Evolutionary conservation across 306 rosid species (phyloP), one percentile per base, ranked within the genome.

Genomic region (Fagus crenata): DNA sequence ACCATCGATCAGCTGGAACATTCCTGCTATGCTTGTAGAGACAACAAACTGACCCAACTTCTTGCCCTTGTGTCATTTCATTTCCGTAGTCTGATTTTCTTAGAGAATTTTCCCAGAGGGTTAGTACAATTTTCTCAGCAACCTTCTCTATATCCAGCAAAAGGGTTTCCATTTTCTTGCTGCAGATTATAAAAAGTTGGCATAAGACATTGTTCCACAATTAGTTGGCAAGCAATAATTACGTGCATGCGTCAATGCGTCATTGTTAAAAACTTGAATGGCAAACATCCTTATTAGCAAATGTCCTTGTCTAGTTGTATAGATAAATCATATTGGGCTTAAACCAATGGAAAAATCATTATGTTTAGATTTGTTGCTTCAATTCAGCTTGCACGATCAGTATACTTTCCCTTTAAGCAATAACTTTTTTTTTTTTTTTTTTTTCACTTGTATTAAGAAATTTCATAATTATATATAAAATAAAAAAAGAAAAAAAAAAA

Each of bases 81-180:
- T 72, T 67, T 63, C 63, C 84, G 42, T 65, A 4, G 13, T 40
- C 41, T 5, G 64, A 37, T 77, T 86, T 74, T 80, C 67, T 76
- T 3, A 35, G 53, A 69, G 71, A 72, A 3, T 71, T 85, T 55
- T 83, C 82, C 84, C 54, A 11, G 14, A 89, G 67, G 39, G 78
- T 71, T 8, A 3, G 8, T 0, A 88, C 40, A 4, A 89, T 80
- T 87, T 85, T 86, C 84, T 72, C 86, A 0, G 82, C 92, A 69
- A 94, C 73, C 80, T 43, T 87, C 83, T 90, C 92, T 53, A 89
- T 88, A 17, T 85, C 59, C 55, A 75, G 40, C 78, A 76, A 35
- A 0, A 92, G 79, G 33, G 42, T 41, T 81, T 89, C 93, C 93
- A 89, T 82, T 78, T 88, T 86, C 86, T 88, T 73, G 84, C 97